Evolutionary conservation across 2,329 filamentous ascomycete species (phyloP), one percentile per base, ranked within the genome.

Genomic region (Fusarium subtropicale): DNA sequence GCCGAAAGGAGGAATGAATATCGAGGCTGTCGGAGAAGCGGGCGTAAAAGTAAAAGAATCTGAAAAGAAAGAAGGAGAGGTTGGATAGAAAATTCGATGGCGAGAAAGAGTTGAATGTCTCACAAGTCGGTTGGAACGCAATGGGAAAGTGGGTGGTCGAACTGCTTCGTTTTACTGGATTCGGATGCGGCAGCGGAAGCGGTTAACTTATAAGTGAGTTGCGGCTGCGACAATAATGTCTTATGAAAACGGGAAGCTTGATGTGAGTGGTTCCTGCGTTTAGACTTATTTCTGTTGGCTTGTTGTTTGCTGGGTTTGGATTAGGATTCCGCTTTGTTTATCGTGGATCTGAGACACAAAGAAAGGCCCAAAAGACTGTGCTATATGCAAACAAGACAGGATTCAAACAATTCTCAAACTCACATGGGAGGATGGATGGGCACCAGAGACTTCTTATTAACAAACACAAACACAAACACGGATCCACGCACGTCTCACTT

Each of bases 391-490:
- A 33, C 34, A 13, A 41, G 24, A 41, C 34, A 12, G 36, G 12
- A 52, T 39, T 47, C 24, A 22, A 18, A 13, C 34, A 20, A 39
- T 30, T 20, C 10, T 41, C 24, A 26, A 15, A 12, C 22, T 41
- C 24, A 41, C 48, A 52, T 20, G 13, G 34, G 22, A 30, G 18
- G 28, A n/a, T 24, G 47, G 53, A n/a, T 24, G 47, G 53, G 47
- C 30, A 48, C 30, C 30, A n/a, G 28, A 48, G 60, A 48, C 20
- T 66, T 50, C 62, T 60, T 65, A 65, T 65, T 54, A 53, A 50
- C 53, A 59, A 64, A 41, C 42, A 30, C 52, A 58, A 64, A 39
- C 39, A 28, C 20, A 60, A 22, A 24, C 54, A 60, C 59, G 62
- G 61, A 66, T 66, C 41, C 33, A 66, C 31, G 31, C 30, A 66